Evolutionary conservation across 148 eudicot genomes (phyloP).

Genomic region (Heliosperma pusillum): DNA sequence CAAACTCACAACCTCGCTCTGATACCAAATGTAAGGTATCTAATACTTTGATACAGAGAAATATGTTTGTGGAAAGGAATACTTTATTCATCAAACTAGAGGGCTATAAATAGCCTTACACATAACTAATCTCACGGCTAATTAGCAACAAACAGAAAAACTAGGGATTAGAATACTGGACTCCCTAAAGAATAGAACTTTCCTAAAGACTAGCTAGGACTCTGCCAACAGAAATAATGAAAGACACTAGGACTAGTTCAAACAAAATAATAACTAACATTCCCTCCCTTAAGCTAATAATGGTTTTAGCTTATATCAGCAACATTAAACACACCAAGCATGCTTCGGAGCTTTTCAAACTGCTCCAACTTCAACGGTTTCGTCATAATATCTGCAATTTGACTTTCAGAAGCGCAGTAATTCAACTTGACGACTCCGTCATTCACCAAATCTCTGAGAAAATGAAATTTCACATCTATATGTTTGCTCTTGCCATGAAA

Average conservation of each 20-base stretch:
- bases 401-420: slow-evolving; percentile 21
- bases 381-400: slow-evolving; percentile 21
- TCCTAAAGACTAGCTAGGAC: background rate
- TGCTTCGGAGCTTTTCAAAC: slow-evolving; percentile 3
- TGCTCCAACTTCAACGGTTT: slow-evolving; percentile 10
- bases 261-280: background rate
- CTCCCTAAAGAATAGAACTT: too few species aligned
- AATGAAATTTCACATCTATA: slow-evolving; percentile 18
- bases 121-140: too few species aligned
- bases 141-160: too few species aligned
- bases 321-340: background rate
- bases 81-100: too few species aligned
- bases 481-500: slow-evolving; percentile 23
- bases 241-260: slow-evolving; percentile 10
- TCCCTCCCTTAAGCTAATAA: slow-evolving; percentile 1
- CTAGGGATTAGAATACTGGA: too few species aligned
- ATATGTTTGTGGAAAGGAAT: too few species aligned
- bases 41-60: too few species aligned
- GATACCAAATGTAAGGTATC: too few species aligned
- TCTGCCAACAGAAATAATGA: background rate
- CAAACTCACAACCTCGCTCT: too few species aligned
- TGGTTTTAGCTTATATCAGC: background rate
- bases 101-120: too few species aligned
- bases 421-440: background rate
- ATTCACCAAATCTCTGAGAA: slow-evolving; percentile 9